These are phyloP conservation scores for Chrysopogon serrulatus DNA, from an alignment of 176 grass and related monocot species.

Conservation along the genomic window DNA sequence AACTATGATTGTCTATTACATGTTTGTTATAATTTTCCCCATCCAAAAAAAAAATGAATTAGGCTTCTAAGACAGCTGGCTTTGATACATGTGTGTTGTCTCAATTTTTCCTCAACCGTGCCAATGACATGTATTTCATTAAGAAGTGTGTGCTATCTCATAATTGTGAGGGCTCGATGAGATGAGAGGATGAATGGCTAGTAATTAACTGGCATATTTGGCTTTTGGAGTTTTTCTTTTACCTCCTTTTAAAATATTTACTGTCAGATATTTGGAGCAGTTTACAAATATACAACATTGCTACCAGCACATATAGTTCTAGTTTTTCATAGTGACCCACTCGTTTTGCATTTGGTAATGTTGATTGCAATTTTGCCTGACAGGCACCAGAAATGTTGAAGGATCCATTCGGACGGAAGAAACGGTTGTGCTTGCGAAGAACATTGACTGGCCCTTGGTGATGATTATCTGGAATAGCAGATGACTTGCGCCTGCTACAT, in stretches of 20 bases:
- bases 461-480: neutral
- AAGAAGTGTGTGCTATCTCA: neutral
- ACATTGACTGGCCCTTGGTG: slow-evolving; percentile 81
- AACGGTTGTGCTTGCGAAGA: slow-evolving; percentile 71
- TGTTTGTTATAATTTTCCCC: neutral
- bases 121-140: neutral
- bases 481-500: neutral
- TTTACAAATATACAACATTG: neutral
- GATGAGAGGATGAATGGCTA: neutral
- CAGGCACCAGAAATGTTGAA: slow-evolving; percentile 46
- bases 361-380: neutral
- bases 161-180: neutral
- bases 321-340: neutral
- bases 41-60: neutral
- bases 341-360: neutral
- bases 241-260: neutral
- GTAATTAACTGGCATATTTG: neutral
- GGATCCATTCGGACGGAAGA: slow-evolving; percentile 45
- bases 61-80: neutral
- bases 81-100: neutral
- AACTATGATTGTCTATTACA: neutral
- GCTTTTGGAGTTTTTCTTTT: neutral
- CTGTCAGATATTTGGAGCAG: neutral
- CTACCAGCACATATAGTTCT: neutral
- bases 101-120: no score